phyloP scores from a whole-genome alignment of 306 rosid species.

The Canavalia ensiformis region DNA sequence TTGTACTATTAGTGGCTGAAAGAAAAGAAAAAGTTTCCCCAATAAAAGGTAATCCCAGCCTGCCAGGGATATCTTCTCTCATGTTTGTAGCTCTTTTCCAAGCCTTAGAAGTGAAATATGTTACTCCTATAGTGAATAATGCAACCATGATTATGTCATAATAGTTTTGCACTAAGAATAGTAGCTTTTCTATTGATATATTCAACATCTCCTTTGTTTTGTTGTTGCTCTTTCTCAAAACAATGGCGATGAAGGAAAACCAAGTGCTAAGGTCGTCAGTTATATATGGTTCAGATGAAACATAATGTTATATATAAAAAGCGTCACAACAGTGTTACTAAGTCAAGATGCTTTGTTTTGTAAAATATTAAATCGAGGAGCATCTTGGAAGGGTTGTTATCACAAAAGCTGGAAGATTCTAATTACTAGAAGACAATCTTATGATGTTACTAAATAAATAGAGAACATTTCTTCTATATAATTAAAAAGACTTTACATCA shows the following conservation, averaged over 20 bases:
- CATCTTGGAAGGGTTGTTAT: conserved; percentile 39
- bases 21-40: conserved; percentile 81
- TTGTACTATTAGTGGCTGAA: conserved; percentile 71
- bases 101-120: conserved; percentile 58
- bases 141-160: conserved; percentile 48
- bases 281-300: conserved; percentile 6
- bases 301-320: conserved; percentile 35
- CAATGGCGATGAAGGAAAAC: conserved; percentile 43
- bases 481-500: neutral
- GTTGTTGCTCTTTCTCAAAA: conserved; percentile 35
- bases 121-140: conserved; percentile 51
- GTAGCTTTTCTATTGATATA: conserved; percentile 52
- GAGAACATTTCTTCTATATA: neutral
- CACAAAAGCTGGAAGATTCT: conserved; percentile 39
- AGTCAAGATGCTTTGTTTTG: conserved; percentile 38
- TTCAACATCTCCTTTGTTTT: conserved; percentile 55
- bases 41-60: conserved; percentile 70
- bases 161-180: conserved; percentile 47
- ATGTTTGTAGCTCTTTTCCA: conserved; percentile 49
- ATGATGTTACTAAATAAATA: neutral
- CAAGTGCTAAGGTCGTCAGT: neutral
- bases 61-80: conserved; percentile 63
- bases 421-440: conserved; percentile 46
- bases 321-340: neutral
- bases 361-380: conserved; percentile 42